Evolutionary conservation across 192 early-diverging fungal genomes (phyloP).

Genomic region (Linnemannia zychae): DNA sequence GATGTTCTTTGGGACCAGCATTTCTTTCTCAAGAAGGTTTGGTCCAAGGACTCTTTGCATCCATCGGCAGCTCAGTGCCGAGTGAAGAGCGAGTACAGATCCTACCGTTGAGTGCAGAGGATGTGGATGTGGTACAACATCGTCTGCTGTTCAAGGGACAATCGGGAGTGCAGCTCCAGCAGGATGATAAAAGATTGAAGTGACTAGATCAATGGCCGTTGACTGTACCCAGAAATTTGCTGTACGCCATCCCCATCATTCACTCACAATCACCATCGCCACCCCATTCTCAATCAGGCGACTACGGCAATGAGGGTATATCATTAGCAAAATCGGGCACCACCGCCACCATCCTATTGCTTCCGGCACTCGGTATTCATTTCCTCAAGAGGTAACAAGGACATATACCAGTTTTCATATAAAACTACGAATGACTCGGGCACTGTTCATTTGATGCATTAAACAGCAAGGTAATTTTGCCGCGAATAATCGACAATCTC

Average conservation of each 20-base stretch:
- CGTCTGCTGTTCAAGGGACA: neutral
- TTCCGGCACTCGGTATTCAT: constrained; percentile 30
- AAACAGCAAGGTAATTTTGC: no score
- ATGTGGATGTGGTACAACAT: neutral
- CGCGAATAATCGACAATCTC: no score
- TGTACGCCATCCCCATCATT: constrained; percentile 33
- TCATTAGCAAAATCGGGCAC: neutral
- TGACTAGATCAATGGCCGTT: constrained; percentile 15
- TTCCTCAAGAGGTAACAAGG: neutral
- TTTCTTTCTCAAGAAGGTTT: constrained; percentile 23
- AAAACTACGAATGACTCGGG: no score
- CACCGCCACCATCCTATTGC: constrained; percentile 9
- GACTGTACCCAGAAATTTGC: constrained; percentile 14
- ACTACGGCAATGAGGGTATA: neutral
- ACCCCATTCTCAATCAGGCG: neutral
- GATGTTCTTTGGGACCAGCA: constrained; percentile 47
- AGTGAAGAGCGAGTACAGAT: neutral
- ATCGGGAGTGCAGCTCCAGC: no score
- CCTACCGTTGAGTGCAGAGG: constrained; percentile 7
- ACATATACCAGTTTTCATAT: neutral
- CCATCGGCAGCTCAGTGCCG: neutral
- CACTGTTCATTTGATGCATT: no score
- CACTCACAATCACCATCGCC: neutral
- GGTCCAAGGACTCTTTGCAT: neutral
- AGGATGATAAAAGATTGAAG: neutral